Evolutionary conservation across 805 yeast genomes (phyloP).

Genomic region (Kregervanrija delftensis): DNA sequence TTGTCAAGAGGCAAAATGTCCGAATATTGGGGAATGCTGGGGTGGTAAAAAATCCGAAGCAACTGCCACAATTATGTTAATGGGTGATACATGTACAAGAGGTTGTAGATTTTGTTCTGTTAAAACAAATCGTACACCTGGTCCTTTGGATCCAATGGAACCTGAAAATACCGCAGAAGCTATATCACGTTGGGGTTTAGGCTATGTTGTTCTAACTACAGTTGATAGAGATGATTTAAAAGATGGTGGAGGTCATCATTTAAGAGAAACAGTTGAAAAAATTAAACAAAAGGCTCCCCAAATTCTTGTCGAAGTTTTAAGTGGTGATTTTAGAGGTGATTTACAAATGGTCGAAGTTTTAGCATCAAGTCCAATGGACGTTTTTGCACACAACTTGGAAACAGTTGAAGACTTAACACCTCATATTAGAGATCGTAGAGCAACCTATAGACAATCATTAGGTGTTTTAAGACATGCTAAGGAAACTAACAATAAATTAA

Average conservation of each 20-base stretch:
- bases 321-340: constrained; percentile 95
- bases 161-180: constrained; percentile 99
- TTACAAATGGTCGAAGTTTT: constrained; percentile 69
- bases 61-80: constrained; percentile 93
- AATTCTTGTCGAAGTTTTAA: constrained; percentile 83
- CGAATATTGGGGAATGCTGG: constrained; percentile 99
- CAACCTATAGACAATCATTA: constrained; percentile 86
- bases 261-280: constrained; percentile 77
- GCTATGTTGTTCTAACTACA: constrained; percentile 94
- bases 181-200: constrained; percentile 94
- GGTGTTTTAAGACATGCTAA: constrained; percentile 78
- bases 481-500: constrained; percentile 58
- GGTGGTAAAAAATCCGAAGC: constrained; percentile 94
- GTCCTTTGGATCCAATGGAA: constrained; percentile 88
- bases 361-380: constrained; percentile 87
- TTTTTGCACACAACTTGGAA: constrained; percentile 94
- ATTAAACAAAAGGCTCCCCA: constrained; percentile 88
- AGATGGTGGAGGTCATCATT: constrained; percentile 91
- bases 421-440: constrained; percentile 91
- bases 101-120: constrained; percentile 99
- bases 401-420: constrained; percentile 96
- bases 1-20: constrained; percentile 98
- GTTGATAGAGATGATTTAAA: constrained; percentile 93
- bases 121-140: constrained; percentile 83
- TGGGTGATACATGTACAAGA: constrained; percentile 98